A percentile compares a stretch with the other conserved stretches of the same genome.
phyloP scores from a whole-genome alignment of 306 rosid genomes.

The Notholithocarpus densiflorus region DNA sequence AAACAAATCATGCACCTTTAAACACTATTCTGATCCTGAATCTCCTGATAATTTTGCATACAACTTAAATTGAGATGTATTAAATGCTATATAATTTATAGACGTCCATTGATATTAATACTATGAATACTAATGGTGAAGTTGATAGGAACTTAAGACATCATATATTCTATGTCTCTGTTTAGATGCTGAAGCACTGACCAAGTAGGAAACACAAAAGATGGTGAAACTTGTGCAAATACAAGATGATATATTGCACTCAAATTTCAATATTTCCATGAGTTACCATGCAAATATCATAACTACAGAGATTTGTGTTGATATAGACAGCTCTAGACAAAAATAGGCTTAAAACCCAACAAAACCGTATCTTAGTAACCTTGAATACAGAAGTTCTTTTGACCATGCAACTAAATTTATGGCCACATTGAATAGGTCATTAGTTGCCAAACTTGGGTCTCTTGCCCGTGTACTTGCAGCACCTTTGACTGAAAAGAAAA shows the following conservation, averaged over 20 bases:
- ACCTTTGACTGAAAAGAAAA: background rate
- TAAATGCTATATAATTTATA: background rate
- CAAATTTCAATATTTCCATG: background rate
- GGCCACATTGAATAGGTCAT: background rate
- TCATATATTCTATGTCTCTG: background rate
- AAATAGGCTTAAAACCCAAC: background rate
- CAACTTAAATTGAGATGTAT: background rate
- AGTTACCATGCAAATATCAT: background rate
- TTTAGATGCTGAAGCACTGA: background rate
- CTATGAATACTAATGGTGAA: background rate
- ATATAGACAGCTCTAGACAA: background rate
- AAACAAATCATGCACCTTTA: slow-evolving; percentile 1
- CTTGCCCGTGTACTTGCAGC: background rate
- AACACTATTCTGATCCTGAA: background rate
- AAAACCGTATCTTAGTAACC: background rate
- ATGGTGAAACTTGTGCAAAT: background rate
- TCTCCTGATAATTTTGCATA: background rate
- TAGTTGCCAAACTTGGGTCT: background rate
- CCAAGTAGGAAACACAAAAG: background rate
- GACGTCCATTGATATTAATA: background rate
- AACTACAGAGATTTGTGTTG: background rate
- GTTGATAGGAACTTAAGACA: background rate
- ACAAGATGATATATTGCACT: background rate
- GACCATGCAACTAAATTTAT: background rate
- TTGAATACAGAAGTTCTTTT: background rate